Percentiles rank a stretch among this genome's conserved stretches.
These are phyloP conservation scores for Hypoxylon subgilvum DNA, from an alignment of 495 filamentous ascomycete genomes.

Conservation along the genomic window DNA sequence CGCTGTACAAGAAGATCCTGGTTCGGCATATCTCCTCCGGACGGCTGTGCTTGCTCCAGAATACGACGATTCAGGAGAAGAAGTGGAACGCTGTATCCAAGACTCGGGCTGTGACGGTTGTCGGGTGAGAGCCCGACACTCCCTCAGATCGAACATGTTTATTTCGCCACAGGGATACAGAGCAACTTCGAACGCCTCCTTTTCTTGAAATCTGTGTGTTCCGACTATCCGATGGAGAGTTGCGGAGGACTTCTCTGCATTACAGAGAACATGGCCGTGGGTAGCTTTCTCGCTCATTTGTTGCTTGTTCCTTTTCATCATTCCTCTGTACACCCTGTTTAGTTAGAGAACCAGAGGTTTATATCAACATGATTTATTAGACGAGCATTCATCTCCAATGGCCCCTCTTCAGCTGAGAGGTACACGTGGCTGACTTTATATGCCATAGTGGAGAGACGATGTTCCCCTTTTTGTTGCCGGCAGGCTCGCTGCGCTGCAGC, in stretches of 20 bases:
- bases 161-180: constrained; percentile 65
- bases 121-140: constrained; percentile 56
- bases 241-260: constrained; percentile 64
- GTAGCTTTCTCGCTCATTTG: not conserved
- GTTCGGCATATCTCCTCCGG: constrained; percentile 53
- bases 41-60: constrained; percentile 55
- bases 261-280: constrained; percentile 58
- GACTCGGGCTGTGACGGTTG: constrained; percentile 57
- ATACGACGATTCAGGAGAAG: constrained; percentile 52
- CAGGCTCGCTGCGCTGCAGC: constrained; percentile 60
- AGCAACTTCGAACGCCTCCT: constrained; percentile 58
- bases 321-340: not conserved
- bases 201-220: constrained; percentile 56
- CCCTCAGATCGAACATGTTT: constrained; percentile 66
- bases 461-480: constrained; percentile 68
- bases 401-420: not conserved
- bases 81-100: constrained; percentile 43
- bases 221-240: constrained; percentile 59
- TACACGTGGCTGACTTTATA: constrained; percentile 5
- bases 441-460: constrained; percentile 62
- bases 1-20: constrained; percentile 61
- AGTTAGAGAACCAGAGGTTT: too few species aligned
- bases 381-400: too few species aligned
- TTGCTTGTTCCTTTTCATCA: not conserved
- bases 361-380: too few species aligned